Evolutionary conservation across 2,329 filamentous ascomycete species (phyloP), one percentile per base, ranked within the genome.

Genomic region (Alternaria atra): DNA sequence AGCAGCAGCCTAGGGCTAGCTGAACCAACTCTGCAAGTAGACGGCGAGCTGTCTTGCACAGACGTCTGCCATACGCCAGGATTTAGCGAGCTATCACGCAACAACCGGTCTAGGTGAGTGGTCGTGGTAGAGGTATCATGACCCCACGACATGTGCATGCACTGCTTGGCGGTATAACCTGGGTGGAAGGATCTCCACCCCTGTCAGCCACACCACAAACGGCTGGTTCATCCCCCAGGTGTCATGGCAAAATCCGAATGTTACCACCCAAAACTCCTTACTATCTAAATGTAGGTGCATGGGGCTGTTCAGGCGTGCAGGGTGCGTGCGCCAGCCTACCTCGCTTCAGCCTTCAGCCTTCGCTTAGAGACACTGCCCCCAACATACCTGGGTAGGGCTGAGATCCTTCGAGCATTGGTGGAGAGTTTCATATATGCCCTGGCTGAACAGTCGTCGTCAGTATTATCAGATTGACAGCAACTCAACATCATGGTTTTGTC

Each of bases 401-500:
- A 63, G 56, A 58, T 48, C 30, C 40, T 37, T 27, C 47, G 47
- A 29, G 57, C 56, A 27, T 51, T 47, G 53, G 39, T 42, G 37
- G 47, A 42, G 47, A 34, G 59, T 62, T 63, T 61, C 64, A 70
- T 66, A 68, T 67, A 67, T 59, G 59, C 52, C 61, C 43, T 20
- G 42, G 35, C 39, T 50, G 39, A n/a, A 53, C 58, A 55, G 29
- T 60, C 35, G 25, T 43, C 43, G 34, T 44, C 34, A 30, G 27
- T 53, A 53, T 61, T 51, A 32, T 34, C 25, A 8, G 27, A 32
- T 39, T 46, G 34, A 40, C n/a, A 34, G 46, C 37, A 53, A 57
- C n/a, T 44, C 30, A 29, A 27, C 55, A 67, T 46, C 15, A 73
- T 73, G 71, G 60, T 65, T 20, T 72, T 69, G 9, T 71, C 64